These are phyloP conservation scores for Trypanosomatidae sp. DNA, from an alignment of 208 protist species.

Conservation along the genomic window DNA sequence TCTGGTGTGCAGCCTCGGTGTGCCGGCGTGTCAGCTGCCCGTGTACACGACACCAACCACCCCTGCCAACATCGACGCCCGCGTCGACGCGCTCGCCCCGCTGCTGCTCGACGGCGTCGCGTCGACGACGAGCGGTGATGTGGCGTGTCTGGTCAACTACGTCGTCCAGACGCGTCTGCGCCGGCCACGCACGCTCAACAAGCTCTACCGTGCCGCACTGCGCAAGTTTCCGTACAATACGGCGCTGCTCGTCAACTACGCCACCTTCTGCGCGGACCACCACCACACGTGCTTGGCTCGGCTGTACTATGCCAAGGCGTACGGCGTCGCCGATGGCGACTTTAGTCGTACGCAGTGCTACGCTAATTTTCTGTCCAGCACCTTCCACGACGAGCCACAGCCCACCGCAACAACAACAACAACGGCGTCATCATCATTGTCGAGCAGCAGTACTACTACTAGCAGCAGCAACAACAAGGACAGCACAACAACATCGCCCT, in stretches of 20 bases:
- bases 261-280: constrained; percentile 53
- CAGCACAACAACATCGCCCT: too few species aligned
- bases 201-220: constrained; percentile 41
- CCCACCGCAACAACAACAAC: too few species aligned
- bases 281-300: constrained; percentile 29
- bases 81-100: constrained; percentile 11
- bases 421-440: too few species aligned
- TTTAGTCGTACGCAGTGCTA: constrained; percentile 48
- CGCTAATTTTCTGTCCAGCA: constrained; percentile 43
- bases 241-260: constrained; percentile 67
- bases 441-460: too few species aligned
- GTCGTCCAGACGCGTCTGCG: constrained; percentile 48
- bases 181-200: constrained; percentile 41
- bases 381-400: constrained; percentile 21
- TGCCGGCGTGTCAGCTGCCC: constrained; percentile 1
- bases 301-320: constrained; percentile 55
- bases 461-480: too few species aligned
- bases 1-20: constrained; percentile 32
- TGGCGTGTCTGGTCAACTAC: constrained; percentile 50
- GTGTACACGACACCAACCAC: not conserved
- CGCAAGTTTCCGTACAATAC: constrained; percentile 32
- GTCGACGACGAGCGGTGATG: constrained; percentile 31
- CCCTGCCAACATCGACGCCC: not conserved
- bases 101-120: constrained; percentile 39
- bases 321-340: constrained; percentile 33